Base-by-base conservation (phyloP, 2,329 filamentous ascomycete species). In the Didymella sp. region DNA sequence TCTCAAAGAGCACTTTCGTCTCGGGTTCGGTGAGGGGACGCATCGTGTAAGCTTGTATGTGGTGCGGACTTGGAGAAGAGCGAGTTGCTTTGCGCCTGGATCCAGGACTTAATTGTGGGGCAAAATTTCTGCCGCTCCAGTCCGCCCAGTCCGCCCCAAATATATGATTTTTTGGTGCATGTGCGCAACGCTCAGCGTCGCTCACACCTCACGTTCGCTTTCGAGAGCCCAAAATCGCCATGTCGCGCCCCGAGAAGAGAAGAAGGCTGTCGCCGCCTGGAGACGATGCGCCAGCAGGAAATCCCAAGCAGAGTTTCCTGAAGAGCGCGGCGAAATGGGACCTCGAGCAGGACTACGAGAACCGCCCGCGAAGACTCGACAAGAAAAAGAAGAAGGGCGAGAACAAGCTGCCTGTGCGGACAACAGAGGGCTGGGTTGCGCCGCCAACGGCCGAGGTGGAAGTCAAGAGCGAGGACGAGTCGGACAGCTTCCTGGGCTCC, bases 281-380 rank as follows among this genome's bases (percentile, higher is more conserved):
- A 22, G 64, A 66, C 40, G 61, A 64, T 48, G 68, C 46, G 42
- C 59, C 62, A n/a, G 51, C 59, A 0, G 59, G 68, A 33, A 57
- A 65, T 37, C 60, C 67, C 47, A 76, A 76, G 44, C 73, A 75
- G 33, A 83, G 85, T 51, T 92, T 93, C 75, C 85, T 91, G 78
- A 85, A 86, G 68, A 88, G 86, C 69, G 91, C 90, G 6, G 83
- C 90, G 57, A 88, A 87, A 77, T 98, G 94, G 92, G 87, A 96
- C 71, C 84, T 96, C 45, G 95, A 96, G 79, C 90, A 96, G 73
- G 89, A 91, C 75, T 98, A 97, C 81, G 92, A 96, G 76, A 85
- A 85, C 59, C 87, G 87, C 65, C 87, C 90, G 43, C 85, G 91
- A 67, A 95, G 95, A 75, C 78, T 84, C 31, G 88, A 86, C 71